phyloP scores from a whole-genome alignment of 2,329 filamentous ascomycete genomes.

The Huntiella abstrusa region DNA sequence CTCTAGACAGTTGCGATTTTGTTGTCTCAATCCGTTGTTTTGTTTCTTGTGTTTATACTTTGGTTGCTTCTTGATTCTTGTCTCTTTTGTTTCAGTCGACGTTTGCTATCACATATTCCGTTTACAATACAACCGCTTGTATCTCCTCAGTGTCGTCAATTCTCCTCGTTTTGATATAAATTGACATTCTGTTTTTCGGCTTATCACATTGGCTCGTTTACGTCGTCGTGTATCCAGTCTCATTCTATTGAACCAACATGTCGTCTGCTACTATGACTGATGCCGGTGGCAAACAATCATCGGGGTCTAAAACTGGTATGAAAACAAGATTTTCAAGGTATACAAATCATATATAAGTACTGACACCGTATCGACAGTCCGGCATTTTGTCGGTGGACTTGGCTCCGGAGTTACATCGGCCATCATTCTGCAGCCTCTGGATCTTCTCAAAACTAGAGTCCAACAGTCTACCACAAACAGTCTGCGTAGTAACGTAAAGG shows the following conservation, averaged over 20 bases:
- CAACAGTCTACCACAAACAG: slow-evolving; percentile 66
- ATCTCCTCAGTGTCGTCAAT: too few relatives aligned
- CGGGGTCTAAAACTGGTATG: slow-evolving; percentile 10
- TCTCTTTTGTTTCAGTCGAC: not conserved
- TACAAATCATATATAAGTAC: too few relatives aligned
- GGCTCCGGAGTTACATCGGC: slow-evolving; percentile 75
- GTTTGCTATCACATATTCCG: not conserved
- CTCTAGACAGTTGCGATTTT: too few relatives aligned
- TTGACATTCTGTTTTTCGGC: too few relatives aligned
- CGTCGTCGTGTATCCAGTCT: too few relatives aligned
- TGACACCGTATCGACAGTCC: slow-evolving; percentile 28
- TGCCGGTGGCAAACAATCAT: slow-evolving; percentile 4
- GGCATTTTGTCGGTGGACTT: slow-evolving; percentile 79
- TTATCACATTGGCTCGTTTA: too few relatives aligned
- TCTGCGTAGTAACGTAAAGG: slow-evolving; percentile 47
- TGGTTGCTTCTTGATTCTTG: not conserved
- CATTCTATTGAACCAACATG: not conserved
- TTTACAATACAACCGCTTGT: not conserved
- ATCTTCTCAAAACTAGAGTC: slow-evolving; percentile 88
- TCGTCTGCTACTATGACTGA: slow-evolving; percentile 1
- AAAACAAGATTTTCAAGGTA: too few relatives aligned
- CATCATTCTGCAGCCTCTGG: slow-evolving; percentile 79
- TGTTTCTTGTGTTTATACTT: too few relatives aligned
- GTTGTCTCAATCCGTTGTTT: too few relatives aligned
- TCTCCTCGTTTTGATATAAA: too few relatives aligned